Evolutionary conservation across 75 land plant species (phyloP).

Genomic region (Sequoiadendron giganteum): DNA sequence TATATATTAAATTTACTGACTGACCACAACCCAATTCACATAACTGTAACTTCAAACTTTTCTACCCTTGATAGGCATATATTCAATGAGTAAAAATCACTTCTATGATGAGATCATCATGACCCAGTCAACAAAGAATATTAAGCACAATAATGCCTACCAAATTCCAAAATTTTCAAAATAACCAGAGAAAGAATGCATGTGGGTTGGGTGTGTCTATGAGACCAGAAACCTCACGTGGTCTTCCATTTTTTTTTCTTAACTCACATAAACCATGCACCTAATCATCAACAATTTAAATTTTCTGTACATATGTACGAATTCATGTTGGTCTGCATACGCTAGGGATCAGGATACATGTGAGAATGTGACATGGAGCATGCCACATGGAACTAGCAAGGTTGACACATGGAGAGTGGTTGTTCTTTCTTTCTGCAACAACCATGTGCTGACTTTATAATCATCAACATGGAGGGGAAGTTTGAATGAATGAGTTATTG

Average conservation of each 20-base stretch:
- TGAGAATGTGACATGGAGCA: background rate
- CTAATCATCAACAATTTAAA: background rate
- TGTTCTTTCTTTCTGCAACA: background rate
- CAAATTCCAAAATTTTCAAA: background rate
- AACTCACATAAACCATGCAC: background rate
- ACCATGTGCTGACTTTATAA: slow-evolving; percentile 6
- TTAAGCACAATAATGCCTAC: background rate
- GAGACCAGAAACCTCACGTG: background rate
- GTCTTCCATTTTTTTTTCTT: background rate
- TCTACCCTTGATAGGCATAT: background rate
- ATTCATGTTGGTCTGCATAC: background rate
- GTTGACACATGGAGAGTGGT: background rate
- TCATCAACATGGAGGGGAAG: background rate
- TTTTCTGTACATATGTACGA: background rate
- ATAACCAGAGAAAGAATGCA: background rate
- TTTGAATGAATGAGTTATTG: background rate
- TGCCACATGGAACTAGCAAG: background rate
- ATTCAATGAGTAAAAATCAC: too few relatives aligned
- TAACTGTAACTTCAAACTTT: background rate
- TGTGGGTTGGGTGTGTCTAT: background rate
- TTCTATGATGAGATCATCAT: slow-evolving; percentile 1
- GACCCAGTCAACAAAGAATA: background rate
- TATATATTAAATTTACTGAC: background rate
- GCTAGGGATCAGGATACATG: background rate
- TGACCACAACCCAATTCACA: background rate